Conservation (phyloP, 2,329 filamentous ascomycete species). For the Knufia petricola region DNA sequence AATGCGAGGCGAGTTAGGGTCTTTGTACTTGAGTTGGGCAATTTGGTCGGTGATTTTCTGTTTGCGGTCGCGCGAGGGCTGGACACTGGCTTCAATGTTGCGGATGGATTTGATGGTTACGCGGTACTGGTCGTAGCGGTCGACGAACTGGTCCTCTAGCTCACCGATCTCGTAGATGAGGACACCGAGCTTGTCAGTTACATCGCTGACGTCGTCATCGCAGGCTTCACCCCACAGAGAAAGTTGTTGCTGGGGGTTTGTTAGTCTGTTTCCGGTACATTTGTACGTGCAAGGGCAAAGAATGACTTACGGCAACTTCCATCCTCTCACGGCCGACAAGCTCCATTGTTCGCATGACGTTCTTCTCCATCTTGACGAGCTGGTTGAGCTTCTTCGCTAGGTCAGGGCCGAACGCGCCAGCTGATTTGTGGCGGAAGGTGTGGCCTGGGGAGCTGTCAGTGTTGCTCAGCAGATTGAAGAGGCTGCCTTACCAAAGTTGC, state of each 20-base stretch:
- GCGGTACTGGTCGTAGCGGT: slow-evolving; percentile 98
- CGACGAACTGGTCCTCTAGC: slow-evolving; percentile 95
- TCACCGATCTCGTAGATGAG: slow-evolving; percentile 97
- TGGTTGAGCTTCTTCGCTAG: slow-evolving; percentile 95
- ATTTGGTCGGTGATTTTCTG: slow-evolving; percentile 99
- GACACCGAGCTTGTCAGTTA: slow-evolving; percentile 97
- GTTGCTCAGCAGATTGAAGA: not conserved
- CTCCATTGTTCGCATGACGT: slow-evolving; percentile 98
- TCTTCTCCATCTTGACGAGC: slow-evolving; percentile 99
- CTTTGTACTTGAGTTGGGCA: slow-evolving; percentile 98
- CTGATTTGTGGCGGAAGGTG: slow-evolving; percentile 46
- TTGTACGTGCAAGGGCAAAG: too few relatives aligned
- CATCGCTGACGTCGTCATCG: slow-evolving; percentile 96
- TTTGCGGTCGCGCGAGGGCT: slow-evolving; percentile 98
- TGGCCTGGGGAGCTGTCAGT: slow-evolving; percentile 42
- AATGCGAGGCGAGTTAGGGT: slow-evolving; percentile 95
- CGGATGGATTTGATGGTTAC: slow-evolving; percentile 99
- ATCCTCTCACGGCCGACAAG: slow-evolving; percentile 90
- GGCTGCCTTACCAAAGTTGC: slow-evolving; percentile 64
- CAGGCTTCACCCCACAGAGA: slow-evolving; percentile 93
- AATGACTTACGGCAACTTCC: slow-evolving; percentile 79
- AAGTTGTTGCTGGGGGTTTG: slow-evolving; percentile 88
- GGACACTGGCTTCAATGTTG: slow-evolving; percentile 97
- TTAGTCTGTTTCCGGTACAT: slow-evolving; percentile 10
- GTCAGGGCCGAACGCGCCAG: slow-evolving; percentile 58